Conservation (phyloP, 2,329 filamentous ascomycete genomes). For the Lachnellula arida region DNA sequence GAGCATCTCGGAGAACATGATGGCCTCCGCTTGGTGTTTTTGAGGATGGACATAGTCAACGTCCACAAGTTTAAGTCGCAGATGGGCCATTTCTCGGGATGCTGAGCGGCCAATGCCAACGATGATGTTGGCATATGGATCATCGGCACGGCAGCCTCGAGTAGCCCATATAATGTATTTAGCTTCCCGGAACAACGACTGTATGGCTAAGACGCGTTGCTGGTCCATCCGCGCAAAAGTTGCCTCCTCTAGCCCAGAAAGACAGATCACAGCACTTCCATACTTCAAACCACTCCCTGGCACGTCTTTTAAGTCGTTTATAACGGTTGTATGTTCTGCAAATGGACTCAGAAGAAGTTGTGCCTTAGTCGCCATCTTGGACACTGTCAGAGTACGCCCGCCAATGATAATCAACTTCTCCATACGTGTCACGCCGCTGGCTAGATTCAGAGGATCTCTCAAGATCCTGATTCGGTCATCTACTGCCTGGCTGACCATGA, state of each 20-base stretch:
- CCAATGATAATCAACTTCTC: not conserved
- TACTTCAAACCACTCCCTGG: not conserved
- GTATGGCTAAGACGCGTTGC: not conserved
- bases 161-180: constrained; percentile 14
- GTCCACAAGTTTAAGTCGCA: constrained; percentile 14
- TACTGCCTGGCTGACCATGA: not conserved
- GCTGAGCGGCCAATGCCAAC: constrained; percentile 10
- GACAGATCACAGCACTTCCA: constrained; percentile 9
- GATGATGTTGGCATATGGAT: constrained; percentile 9
- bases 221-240: constrained; percentile 18
- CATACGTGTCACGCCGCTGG: not conserved
- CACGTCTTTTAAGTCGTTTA: not conserved
- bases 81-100: constrained; percentile 8
- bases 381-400: not conserved
- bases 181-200: constrained; percentile 1
- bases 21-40: not conserved
- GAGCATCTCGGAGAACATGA: too few species aligned
- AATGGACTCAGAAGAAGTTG: not conserved
- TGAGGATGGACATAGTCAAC: constrained; percentile 21
- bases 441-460: not conserved
- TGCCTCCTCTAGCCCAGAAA: constrained; percentile 31
- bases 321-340: not conserved
- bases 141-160: not conserved
- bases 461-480: not conserved
- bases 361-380: not conserved